Percentiles rank a stretch among this genome's conserved stretches.
Evolutionary conservation across 129 eudicot genomes (phyloP).

Genomic region (Saussurea involucrata): DNA sequence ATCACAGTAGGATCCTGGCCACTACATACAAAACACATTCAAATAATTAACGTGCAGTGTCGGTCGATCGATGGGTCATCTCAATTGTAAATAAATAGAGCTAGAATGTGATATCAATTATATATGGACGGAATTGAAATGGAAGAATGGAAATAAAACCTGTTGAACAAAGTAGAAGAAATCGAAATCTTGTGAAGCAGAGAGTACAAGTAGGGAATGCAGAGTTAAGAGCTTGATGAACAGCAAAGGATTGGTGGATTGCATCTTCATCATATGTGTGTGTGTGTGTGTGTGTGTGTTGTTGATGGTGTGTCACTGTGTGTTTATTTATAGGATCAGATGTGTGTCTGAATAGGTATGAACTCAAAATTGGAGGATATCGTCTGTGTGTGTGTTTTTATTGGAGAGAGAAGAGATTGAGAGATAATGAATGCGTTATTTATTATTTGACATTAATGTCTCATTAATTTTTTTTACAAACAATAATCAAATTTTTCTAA

Average conservation of each 20-base stretch:
- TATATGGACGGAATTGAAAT: background rate
- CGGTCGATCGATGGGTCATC: too few relatives aligned
- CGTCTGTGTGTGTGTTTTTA: background rate
- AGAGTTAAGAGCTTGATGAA: slow-evolving; percentile 34
- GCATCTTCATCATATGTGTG: slow-evolving; percentile 16
- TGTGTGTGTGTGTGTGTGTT: background rate
- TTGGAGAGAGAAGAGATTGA: slow-evolving; percentile 1
- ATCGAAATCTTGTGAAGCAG: slow-evolving; percentile 50
- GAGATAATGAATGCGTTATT: background rate
- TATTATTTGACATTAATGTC: background rate
- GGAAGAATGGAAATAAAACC: slow-evolving; percentile 23
- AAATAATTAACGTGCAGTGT: background rate
- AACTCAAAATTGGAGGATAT: slow-evolving; percentile 10
- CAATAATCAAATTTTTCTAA: too few relatives aligned
- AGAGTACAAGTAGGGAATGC: slow-evolving; percentile 24
- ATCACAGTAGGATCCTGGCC: slow-evolving; percentile 86
- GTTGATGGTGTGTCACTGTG: background rate
- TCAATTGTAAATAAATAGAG: too few relatives aligned
- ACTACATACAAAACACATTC: slow-evolving; percentile 40
- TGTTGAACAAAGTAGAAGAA: slow-evolving; percentile 87
- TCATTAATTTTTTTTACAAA: background rate
- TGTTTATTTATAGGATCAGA: slow-evolving; percentile 14
- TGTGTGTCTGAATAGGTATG: slow-evolving; percentile 11
- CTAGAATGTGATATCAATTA: background rate
- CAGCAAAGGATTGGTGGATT: slow-evolving; percentile 1